Base-by-base conservation (phyloP, 78 protist genomes). In the Dictyostelium firmibasis region DNA sequence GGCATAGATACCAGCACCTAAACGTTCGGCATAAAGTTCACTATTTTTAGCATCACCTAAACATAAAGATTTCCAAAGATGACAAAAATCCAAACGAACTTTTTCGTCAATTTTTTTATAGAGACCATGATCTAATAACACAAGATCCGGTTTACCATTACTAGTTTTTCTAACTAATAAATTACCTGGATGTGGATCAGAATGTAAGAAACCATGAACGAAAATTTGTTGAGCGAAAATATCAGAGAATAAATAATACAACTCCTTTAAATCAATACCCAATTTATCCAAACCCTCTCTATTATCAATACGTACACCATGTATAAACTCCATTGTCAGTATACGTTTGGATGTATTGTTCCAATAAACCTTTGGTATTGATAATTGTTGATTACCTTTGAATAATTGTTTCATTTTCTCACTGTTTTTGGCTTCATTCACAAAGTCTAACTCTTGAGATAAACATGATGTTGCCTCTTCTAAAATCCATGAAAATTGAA, bases 141-240 rank as follows among this genome's bases (percentile, higher is more conserved):
- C 97, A 38, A 96, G 33, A 29, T 88, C 89, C 2, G 93, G 93
- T 67, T 75, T 81, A 20, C 83, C 70, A 29, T 87, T 33, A 10
- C 44, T 0, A 3, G 81, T 76, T 18, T 35, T 36, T 64, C 91
- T 50, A 4, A 96, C 91, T 2, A 96, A 72, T 23, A 96, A 87
- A 41, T 96, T 96, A n/a, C 96, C 94, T 3, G 95, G 97, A 70
- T 96, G 97, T 67, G 96, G 96, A 69, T 96, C 97, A 0, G 70
- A 29, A 13, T 96, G 97, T 1, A 96, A 23, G 83, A 93, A 96
- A 50, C 96, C 96, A 88, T 88, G 93, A 8, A 81, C 47, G 44
- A 93, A 96, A 25, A 89, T 92, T 27, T 84, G 94, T 13, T 78
- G 81, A 0, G 94, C 94, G 74, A 89, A 89, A 8, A 86, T 60